Conservation (phyloP, 2,329 filamentous ascomycete species). For the Hypoxylon sp. region DNA sequence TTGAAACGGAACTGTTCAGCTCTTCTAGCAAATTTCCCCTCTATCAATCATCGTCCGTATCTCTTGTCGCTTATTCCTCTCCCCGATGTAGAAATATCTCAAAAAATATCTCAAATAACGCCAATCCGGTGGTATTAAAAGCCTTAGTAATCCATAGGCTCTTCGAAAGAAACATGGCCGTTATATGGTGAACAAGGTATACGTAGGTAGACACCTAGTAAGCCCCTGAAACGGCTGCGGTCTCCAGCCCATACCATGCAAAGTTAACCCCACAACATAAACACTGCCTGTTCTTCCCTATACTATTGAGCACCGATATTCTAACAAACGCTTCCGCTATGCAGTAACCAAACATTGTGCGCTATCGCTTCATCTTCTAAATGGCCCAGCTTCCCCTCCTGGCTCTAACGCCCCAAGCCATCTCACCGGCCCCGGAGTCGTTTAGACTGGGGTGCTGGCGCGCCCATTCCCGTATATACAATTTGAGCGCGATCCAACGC, state of each 20-base stretch:
- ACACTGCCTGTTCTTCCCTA: conserved; percentile 8
- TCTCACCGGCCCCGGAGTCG: conserved; percentile 68
- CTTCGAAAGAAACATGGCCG: conserved; percentile 15
- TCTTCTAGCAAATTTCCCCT: conserved; percentile 22
- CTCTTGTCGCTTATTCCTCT: background rate
- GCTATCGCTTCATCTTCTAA: conserved; percentile 52
- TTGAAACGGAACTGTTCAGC: background rate
- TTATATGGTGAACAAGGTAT: conserved; percentile 5
- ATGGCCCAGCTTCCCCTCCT: conserved; percentile 81
- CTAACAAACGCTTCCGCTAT: conserved; percentile 29
- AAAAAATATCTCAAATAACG: conserved; percentile 15
- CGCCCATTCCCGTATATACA: conserved; percentile 92
- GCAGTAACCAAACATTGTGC: conserved; percentile 9
- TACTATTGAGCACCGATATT: background rate
- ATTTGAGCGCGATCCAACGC: conserved; percentile 85
- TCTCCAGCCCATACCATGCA: conserved; percentile 13
- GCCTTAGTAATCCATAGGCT: background rate
- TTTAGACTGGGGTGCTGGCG: conserved; percentile 84
- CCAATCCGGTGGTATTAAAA: conserved; percentile 24
- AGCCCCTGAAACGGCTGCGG: conserved; percentile 7
- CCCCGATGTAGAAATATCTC: background rate
- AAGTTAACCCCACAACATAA: conserved; percentile 2
- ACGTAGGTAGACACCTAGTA: conserved; percentile 6
- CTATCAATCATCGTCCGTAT: conserved; percentile 15
- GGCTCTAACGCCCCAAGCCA: conserved; percentile 78